A percentile compares a stretch with the other conserved stretches of the same genome.
Evolutionary conservation across 352 stramenopile species (phyloP).

Genomic region (Globisporangium cylindrosporum): DNA sequence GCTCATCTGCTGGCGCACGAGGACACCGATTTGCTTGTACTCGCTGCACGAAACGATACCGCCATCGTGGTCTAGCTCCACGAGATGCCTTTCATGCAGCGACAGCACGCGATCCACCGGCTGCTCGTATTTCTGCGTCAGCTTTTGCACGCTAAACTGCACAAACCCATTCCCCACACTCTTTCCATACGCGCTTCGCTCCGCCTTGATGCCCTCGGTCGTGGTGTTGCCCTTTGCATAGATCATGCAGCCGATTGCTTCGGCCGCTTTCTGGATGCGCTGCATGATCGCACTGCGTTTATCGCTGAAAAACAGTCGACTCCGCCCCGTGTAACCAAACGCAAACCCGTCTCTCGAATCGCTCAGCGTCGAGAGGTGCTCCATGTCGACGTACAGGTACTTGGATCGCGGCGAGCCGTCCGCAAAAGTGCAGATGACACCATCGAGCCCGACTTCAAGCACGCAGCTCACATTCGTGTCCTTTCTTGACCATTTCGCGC

Average conservation of each 20-base stretch:
- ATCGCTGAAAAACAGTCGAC: slow-evolving; percentile 71
- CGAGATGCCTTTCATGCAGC: slow-evolving; percentile 62
- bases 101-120: slow-evolving; percentile 54
- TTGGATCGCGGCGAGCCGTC: slow-evolving; percentile 58
- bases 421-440: slow-evolving; percentile 36
- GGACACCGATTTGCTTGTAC: slow-evolving; percentile 68
- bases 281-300: slow-evolving; percentile 49
- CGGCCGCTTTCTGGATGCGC: slow-evolving; percentile 51
- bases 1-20: slow-evolving; percentile 49
- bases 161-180: slow-evolving; percentile 59
- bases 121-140: slow-evolving; percentile 58
- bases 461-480: slow-evolving; percentile 38
- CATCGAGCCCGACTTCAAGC: slow-evolving; percentile 62
- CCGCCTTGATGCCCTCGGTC: slow-evolving; percentile 38
- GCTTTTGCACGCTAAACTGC: slow-evolving; percentile 67
- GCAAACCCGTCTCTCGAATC: slow-evolving; percentile 62
- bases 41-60: slow-evolving; percentile 57
- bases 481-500: slow-evolving; percentile 62
- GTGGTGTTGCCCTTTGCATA: slow-evolving; percentile 36
- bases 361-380: slow-evolving; percentile 54
- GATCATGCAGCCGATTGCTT: slow-evolving; percentile 57
- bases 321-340: slow-evolving; percentile 63
- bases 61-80: slow-evolving; percentile 56
- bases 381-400: slow-evolving; percentile 81
- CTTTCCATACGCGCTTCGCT: slow-evolving; percentile 42